These are phyloP conservation scores for Neurospora crassa DNA, from an alignment of 2,329 filamentous ascomycete genomes.

Conservation along the genomic window DNA sequence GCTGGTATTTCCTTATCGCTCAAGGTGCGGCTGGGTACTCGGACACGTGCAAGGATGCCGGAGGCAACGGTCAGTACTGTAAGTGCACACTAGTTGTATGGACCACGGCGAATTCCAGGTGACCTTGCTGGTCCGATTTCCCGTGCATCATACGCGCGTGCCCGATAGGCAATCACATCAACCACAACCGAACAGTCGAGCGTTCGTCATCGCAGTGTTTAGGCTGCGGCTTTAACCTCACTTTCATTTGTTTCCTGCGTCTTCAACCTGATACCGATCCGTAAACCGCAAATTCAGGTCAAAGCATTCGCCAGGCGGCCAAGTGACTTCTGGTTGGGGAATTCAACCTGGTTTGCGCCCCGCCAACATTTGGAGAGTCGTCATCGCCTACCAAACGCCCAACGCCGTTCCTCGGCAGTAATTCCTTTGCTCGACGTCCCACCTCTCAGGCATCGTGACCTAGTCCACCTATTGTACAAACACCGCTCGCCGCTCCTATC, in stretches of 20 bases:
- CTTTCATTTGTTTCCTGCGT: neutral
- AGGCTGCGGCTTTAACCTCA: neutral
- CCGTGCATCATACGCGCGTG: slow-evolving; percentile 14
- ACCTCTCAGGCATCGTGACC: neutral
- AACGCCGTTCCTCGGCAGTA: slow-evolving; percentile 1
- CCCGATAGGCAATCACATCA: slow-evolving; percentile 15
- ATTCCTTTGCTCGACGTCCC: neutral
- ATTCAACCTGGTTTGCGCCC: slow-evolving; percentile 11
- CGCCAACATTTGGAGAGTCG: slow-evolving; percentile 17
- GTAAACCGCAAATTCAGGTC: neutral
- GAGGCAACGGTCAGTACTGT: neutral
- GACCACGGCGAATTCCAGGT: slow-evolving; percentile 1
- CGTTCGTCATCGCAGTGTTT: slow-evolving; percentile 6
- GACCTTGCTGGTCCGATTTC: slow-evolving; percentile 10
- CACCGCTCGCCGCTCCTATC: neutral
- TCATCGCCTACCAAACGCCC: slow-evolving; percentile 13
- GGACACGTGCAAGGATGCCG: neutral
- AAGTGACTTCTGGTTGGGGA: neutral
- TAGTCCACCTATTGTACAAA: neutral
- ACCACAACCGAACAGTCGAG: slow-evolving; percentile 5
- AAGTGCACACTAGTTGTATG: too few relatives aligned
- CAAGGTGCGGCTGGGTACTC: neutral
- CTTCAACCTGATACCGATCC: neutral
- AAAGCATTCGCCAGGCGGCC: neutral
- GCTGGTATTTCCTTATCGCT: neutral